Evolutionary conservation across 108 stramenopile genomes (phyloP).

Genomic region (Skeletonema potamos): DNA sequence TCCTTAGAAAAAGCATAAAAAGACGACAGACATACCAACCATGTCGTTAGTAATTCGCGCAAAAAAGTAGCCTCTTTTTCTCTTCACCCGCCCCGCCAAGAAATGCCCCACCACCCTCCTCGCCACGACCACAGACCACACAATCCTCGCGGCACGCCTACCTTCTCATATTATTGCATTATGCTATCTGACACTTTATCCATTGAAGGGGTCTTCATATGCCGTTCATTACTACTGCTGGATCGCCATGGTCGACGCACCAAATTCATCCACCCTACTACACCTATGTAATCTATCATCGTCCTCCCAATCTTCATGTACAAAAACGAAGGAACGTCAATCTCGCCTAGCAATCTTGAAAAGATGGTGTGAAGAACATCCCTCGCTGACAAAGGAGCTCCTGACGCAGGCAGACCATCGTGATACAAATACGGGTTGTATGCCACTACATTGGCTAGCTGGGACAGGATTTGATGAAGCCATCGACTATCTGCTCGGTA

Average conservation of each 20-base stretch:
- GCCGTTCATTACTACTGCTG: background rate
- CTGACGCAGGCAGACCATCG: conserved; percentile 10
- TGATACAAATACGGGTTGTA: conserved; percentile 61
- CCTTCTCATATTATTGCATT: too few relatives aligned
- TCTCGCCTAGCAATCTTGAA: conserved; percentile 21
- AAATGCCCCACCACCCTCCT: too few relatives aligned
- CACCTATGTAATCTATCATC: conserved; percentile 17
- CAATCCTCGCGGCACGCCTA: too few relatives aligned
- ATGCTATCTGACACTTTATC: too few relatives aligned
- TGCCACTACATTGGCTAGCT: conserved; percentile 78
- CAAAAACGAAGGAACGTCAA: conserved; percentile 10
- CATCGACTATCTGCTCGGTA: conserved; percentile 14
- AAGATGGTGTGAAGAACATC: conserved; percentile 22
- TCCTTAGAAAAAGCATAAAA: too few relatives aligned
- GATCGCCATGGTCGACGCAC: conserved; percentile 1
- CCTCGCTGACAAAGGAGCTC: conserved; percentile 1
- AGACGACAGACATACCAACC: too few relatives aligned
- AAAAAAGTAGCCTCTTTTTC: too few relatives aligned
- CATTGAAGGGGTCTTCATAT: too few relatives aligned
- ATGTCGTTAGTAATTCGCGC: too few relatives aligned
- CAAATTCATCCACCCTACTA: conserved; percentile 13
- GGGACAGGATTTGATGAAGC: conserved; percentile 56
- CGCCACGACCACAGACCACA: too few relatives aligned
- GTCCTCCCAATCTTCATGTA: background rate
- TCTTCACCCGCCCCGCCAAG: too few relatives aligned